Percentiles rank a stretch among this genome's conserved stretches.
Conservation (phyloP, 106 monocot genomes). For the Amphibolis antarctica region DNA sequence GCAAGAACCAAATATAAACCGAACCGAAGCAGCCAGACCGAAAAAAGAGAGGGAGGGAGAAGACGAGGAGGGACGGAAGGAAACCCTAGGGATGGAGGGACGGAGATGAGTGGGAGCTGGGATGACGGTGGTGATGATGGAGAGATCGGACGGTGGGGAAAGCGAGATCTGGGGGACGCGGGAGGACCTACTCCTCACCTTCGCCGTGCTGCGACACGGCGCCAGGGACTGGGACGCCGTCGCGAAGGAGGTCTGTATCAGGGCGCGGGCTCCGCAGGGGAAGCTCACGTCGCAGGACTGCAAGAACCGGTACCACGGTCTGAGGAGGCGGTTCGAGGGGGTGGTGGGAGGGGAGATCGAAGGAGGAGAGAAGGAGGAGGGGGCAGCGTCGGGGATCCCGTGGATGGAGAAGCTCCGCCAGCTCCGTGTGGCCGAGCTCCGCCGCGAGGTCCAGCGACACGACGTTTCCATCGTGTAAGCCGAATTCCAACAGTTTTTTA, state of each 20-base stretch:
- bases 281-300: constrained; percentile 42
- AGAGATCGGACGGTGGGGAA: constrained; percentile 40
- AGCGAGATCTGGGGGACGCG: constrained; percentile 87
- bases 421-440: constrained; percentile 89
- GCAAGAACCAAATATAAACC: no score
- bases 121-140: constrained; percentile 19
- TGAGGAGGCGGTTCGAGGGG: constrained; percentile 49
- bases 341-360: neutral
- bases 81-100: no score
- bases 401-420: constrained; percentile 78
- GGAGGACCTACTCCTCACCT: constrained; percentile 91
- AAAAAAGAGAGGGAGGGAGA: no score
- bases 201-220: constrained; percentile 69
- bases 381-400: constrained; percentile 10
- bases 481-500: neutral
- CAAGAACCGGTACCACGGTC: constrained; percentile 30
- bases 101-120: no score
- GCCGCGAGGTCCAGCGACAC: constrained; percentile 58
- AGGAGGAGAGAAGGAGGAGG: constrained; percentile 1
- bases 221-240: constrained; percentile 66
- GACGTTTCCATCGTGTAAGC: constrained; percentile 91
- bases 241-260: constrained; percentile 40
- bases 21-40: no score
- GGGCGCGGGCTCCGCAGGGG: constrained; percentile 9
- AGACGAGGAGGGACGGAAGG: no score